Evolutionary conservation across 306 rosid species (phyloP), one percentile per base, ranked within the genome.

Genomic region (Delonix regia): DNA sequence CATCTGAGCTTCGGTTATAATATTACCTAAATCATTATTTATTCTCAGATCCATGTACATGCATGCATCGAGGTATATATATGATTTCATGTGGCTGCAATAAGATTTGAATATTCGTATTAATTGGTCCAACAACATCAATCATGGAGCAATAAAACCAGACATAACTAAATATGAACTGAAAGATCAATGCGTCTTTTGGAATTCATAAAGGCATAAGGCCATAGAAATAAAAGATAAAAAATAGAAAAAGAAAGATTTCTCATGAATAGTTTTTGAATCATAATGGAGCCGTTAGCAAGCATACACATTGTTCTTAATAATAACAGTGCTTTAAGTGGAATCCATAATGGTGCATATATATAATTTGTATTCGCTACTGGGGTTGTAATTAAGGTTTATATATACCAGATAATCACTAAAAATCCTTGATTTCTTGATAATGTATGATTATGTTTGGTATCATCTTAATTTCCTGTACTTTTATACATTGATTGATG

Each of bases 71-170:
- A 60, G 21, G 39, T 61, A 69, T 36, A 86, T 56, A 71, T 81
- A 52, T 4, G 44, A 57, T 33, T 24, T 83, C 86, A 81, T 79
- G 80, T 85, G 86, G 75, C 51, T 18, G 45, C 19, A 69, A 75
- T 73, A 69, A 48, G 30, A 74, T 75, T 39, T 76, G 76, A 69
- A 76, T 77, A 66, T 56, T 49, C 48, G 61, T n/a, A 16, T 28
- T 2, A 2, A 71, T 75, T 77, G 73, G 55, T 62, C 81, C 81
- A 80, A 78, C 90, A n/a, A 36, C 48, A 36, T 18, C 18, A 86
- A 83, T 77, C 76, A 82, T 56, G 74, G 73, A 52, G 56, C 72
- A 70, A 27, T 49, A 51, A 60, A 15, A 28, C 60, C 47, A 64
- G 49, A 64, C 52, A 77, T 44, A 67, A 82, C 83, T 73, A 44